Conservation (phyloP, 2,329 filamentous ascomycete genomes). For the Aspergillus luchuensis region DNA sequence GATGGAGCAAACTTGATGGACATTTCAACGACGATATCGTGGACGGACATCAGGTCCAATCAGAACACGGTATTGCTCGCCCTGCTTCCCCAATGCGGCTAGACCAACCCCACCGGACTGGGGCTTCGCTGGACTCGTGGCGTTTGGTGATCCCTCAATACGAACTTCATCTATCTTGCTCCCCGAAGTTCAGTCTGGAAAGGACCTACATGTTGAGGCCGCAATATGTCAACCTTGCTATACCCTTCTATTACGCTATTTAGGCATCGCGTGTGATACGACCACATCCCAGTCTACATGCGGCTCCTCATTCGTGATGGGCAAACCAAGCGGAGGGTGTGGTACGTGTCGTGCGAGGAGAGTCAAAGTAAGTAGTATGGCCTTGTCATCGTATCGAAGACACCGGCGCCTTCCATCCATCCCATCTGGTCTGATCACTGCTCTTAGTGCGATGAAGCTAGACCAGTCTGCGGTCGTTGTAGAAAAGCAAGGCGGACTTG, state of each 20-base stretch:
- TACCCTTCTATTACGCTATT: not conserved
- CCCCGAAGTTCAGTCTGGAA: no score
- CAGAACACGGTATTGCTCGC: not conserved
- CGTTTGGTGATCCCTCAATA: not conserved
- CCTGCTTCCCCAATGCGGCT: not conserved
- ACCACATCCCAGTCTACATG: not conserved
- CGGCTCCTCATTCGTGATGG: slow-evolving; percentile 1
- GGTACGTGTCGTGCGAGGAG: slow-evolving; percentile 2
- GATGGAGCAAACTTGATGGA: not conserved
- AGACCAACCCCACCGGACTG: not conserved
- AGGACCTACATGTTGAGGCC: no score
- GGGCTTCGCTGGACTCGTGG: not conserved
- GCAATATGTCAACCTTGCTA: not conserved
- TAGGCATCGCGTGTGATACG: not conserved
- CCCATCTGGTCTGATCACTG: not conserved
- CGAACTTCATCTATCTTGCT: not conserved
- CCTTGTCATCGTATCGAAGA: not conserved
- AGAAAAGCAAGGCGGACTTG: slow-evolving; percentile 1
- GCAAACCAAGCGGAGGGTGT: slow-evolving; percentile 5
- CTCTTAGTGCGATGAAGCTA: not conserved
- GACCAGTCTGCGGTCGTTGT: slow-evolving; percentile 2
- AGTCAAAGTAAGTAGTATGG: slow-evolving; percentile 7
- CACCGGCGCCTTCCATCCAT: not conserved
- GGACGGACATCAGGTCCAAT: not conserved
- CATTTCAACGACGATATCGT: not conserved